Percentiles rank a stretch among this genome's conserved stretches.
Conservation (phyloP, 139 green algal genomes). For the Astrephomene gubernaculifera region DNA sequence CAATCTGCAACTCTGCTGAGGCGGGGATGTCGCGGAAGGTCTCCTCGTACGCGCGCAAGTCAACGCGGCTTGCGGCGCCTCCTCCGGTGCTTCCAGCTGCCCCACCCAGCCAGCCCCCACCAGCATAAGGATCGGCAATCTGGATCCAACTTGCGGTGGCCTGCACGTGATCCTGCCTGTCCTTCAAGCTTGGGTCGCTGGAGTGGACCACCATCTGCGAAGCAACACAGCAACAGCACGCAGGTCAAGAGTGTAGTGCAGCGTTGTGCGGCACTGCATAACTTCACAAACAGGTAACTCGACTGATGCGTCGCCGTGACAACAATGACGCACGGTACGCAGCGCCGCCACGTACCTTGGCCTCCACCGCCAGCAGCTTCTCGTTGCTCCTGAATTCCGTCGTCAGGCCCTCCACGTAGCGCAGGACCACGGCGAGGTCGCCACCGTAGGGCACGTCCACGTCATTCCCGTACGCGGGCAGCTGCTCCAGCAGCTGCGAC, state of each 20-base stretch:
- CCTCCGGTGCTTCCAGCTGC: not conserved
- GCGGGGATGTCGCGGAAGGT: slow-evolving; percentile 37
- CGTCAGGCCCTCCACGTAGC: slow-evolving; percentile 4
- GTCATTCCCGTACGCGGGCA: not conserved
- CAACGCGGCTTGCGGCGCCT: not conserved
- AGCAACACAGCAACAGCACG: not conserved
- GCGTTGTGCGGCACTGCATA: not conserved
- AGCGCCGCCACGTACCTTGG: slow-evolving; percentile 10
- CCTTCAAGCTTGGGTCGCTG: not conserved
- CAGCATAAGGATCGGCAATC: not conserved
- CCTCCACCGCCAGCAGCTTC: slow-evolving; percentile 27
- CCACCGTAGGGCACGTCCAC: slow-evolving; percentile 28
- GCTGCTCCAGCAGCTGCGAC: not conserved
- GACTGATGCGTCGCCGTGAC: too few relatives aligned
- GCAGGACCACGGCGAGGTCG: slow-evolving; percentile 16
- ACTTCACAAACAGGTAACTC: too few relatives aligned
- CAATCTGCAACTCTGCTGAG: slow-evolving; percentile 30
- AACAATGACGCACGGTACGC: too few relatives aligned
- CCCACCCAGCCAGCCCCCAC: not conserved
- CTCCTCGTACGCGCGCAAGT: not conserved
- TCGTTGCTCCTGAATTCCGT: slow-evolving; percentile 11
- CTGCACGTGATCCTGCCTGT: not conserved
- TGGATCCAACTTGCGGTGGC: slow-evolving; percentile 4
- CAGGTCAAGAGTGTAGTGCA: not conserved
- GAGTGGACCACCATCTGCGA: slow-evolving; percentile 13